phyloP scores from a whole-genome alignment of 2,329 filamentous ascomycete species.

The Furcasterigmium sp. region DNA sequence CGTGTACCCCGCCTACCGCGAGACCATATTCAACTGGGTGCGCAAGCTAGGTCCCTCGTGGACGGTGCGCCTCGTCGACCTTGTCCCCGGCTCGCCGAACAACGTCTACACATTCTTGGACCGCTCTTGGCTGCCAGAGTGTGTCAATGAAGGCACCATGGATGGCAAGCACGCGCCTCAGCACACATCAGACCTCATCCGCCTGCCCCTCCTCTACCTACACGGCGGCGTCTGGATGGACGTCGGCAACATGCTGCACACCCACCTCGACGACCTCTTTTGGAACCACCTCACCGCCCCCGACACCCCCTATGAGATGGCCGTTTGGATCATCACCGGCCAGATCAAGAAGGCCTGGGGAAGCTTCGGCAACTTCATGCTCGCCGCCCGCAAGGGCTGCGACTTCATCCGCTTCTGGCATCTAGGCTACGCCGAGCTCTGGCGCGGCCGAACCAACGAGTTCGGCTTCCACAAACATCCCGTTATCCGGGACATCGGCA shows the following conservation, averaged over 20 bases:
- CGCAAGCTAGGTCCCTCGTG: slow-evolving; percentile 31
- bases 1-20: slow-evolving; percentile 30
- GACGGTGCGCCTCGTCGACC: slow-evolving; percentile 34
- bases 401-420: slow-evolving; percentile 38
- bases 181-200: slow-evolving; percentile 36
- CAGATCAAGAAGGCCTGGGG: slow-evolving; percentile 25
- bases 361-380: slow-evolving; percentile 34
- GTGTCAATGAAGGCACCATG: slow-evolving; percentile 32
- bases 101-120: slow-evolving; percentile 26
- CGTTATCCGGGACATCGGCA: slow-evolving; percentile 22
- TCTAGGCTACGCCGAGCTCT: slow-evolving; percentile 26
- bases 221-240: slow-evolving; percentile 33
- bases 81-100: slow-evolving; percentile 24
- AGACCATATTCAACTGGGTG: slow-evolving; percentile 35
- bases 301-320: slow-evolving; percentile 16
- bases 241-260: slow-evolving; percentile 27
- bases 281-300: slow-evolving; percentile 22
- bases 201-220: slow-evolving; percentile 26
- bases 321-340: slow-evolving; percentile 25
- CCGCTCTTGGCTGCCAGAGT: slow-evolving; percentile 24
- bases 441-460: slow-evolving; percentile 25
- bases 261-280: slow-evolving; percentile 23
- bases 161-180: slow-evolving; percentile 31
- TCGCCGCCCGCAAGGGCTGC: slow-evolving; percentile 34
- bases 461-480: slow-evolving; percentile 25